Base-by-base conservation (phyloP, 2,329 filamentous ascomycete genomes). In the Phoma sp. region DNA sequence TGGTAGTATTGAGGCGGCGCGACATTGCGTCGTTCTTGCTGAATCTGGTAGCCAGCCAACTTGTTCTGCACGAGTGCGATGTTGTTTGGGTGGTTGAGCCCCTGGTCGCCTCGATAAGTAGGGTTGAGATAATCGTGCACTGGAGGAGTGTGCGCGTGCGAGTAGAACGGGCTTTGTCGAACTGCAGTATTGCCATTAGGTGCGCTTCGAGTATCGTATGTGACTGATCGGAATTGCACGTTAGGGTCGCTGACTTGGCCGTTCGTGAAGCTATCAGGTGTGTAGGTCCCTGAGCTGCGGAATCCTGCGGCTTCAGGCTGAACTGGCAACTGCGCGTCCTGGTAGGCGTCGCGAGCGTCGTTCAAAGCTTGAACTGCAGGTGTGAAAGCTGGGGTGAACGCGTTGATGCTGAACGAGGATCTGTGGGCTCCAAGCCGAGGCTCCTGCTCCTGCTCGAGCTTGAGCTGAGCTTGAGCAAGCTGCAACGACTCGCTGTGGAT, bases 21-120 rank as follows among this genome's bases (percentile, higher is more conserved):
- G 36, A 62, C 74, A 52, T 72, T 72, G n/a, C 74, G 64, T 26
- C 70, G 71, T 36, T 73, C 64, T 42, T 75, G 73, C 48, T 76
- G 74, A 11, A 75, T 77, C 56, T 83, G 78, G 42, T 81, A 74
- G 15, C 77, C 77, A 14, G 78, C 75, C 17, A 84, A 65, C 55
- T 81, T 81, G 51, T 78, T 78, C 48, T 84, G 80, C 23, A 83
- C 67, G 17, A 78, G 67, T 2, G 73, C 76, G 21, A 76, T 66
- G 59, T 81, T 72, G 61, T 79, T 80, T 14, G 72, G 77, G 28
- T 69, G 74, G 29, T 78, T 77, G 23, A 74, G 68, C 17, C 69
- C 70, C 38, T 79, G 70, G 30, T 78, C 75, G 51, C 70, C 73
- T 25, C 74, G 75, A 23, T 79, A 76, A 4, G 47, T 52, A 26